These are phyloP conservation scores for Cutaneotrichosporon sp. DNA, from an alignment of 1,284 basidiomycete genomes.

Conservation along the genomic window DNA sequence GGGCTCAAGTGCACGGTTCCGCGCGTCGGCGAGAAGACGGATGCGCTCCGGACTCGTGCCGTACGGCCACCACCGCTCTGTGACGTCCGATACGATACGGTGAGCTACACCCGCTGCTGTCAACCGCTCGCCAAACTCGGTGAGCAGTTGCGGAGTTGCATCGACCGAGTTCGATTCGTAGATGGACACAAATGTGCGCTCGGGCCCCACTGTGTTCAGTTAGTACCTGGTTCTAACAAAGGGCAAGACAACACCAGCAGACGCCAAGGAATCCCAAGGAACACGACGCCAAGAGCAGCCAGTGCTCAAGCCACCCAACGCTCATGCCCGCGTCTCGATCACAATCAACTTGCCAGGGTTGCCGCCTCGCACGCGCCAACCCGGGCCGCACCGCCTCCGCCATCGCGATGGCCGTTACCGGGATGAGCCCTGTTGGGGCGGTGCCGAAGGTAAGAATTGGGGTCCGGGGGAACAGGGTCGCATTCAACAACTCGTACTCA, in stretches of 20 bases:
- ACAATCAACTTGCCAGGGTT: not conserved
- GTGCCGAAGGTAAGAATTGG: not conserved
- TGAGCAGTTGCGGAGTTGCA: slow-evolving; percentile 54
- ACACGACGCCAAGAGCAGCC: not conserved
- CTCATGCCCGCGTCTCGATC: not conserved
- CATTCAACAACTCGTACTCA: slow-evolving; percentile 20
- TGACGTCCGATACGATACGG: slow-evolving; percentile 50
- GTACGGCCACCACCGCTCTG: slow-evolving; percentile 43
- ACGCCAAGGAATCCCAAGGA: not conserved
- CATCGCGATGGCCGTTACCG: not conserved
- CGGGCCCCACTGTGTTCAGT: slow-evolving; percentile 53
- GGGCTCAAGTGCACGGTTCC: slow-evolving; percentile 58
- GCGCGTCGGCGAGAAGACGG: slow-evolving; percentile 55
- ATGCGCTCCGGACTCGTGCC: slow-evolving; percentile 55
- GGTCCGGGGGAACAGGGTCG: not conserved
- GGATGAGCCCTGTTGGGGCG: not conserved
- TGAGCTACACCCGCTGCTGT: slow-evolving; percentile 43
- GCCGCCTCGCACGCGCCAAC: not conserved
- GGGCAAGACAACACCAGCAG: not conserved
- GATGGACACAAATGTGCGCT: slow-evolving; percentile 61
- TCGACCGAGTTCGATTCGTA: slow-evolving; percentile 61
- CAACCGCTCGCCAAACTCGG: slow-evolving; percentile 50
- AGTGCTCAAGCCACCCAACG: not conserved
- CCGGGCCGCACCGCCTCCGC: not conserved
- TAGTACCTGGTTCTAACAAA: not conserved